phyloP scores from a whole-genome alignment of 2,329 filamentous ascomycete genomes.

The Fusarium multiceps region DNA sequence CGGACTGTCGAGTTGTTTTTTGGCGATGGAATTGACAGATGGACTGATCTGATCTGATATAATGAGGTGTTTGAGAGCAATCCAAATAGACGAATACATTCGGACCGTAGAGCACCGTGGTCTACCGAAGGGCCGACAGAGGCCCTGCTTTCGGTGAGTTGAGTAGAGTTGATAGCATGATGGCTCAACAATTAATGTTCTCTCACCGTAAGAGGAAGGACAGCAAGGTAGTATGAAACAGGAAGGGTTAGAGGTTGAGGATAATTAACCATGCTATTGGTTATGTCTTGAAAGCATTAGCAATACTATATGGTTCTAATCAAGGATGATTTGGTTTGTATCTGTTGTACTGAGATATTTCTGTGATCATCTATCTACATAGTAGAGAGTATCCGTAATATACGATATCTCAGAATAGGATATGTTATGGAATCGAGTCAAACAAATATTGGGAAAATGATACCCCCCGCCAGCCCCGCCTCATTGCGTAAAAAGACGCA shows the following conservation, averaged over 20 bases:
- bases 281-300: slow-evolving; percentile 4
- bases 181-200: slow-evolving; percentile 28
- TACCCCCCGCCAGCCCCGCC: slow-evolving; percentile 37
- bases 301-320: not conserved
- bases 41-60: slow-evolving; percentile 28
- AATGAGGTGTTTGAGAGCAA: slow-evolving; percentile 10
- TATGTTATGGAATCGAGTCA: slow-evolving; percentile 19
- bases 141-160: slow-evolving; percentile 33
- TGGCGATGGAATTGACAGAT: slow-evolving; percentile 37
- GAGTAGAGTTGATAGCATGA: slow-evolving; percentile 11
- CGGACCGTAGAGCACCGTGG: slow-evolving; percentile 43
- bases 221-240: slow-evolving; percentile 19
- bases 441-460: not conserved
- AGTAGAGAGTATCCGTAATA: not conserved
- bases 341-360: not conserved
- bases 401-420: slow-evolving; percentile 10
- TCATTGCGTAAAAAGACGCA: slow-evolving; percentile 50
- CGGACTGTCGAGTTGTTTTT: slow-evolving; percentile 23
- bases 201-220: slow-evolving; percentile 22
- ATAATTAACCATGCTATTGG: slow-evolving; percentile 1
- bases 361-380: not conserved
- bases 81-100: slow-evolving; percentile 34
- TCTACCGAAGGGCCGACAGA: slow-evolving; percentile 39
- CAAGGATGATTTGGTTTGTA: not conserved
- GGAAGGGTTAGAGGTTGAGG: not conserved